These are phyloP conservation scores for Sphagnum fallax DNA, from an alignment of 228 moss, liverwort and hornwort species.

Conservation along the genomic window DNA sequence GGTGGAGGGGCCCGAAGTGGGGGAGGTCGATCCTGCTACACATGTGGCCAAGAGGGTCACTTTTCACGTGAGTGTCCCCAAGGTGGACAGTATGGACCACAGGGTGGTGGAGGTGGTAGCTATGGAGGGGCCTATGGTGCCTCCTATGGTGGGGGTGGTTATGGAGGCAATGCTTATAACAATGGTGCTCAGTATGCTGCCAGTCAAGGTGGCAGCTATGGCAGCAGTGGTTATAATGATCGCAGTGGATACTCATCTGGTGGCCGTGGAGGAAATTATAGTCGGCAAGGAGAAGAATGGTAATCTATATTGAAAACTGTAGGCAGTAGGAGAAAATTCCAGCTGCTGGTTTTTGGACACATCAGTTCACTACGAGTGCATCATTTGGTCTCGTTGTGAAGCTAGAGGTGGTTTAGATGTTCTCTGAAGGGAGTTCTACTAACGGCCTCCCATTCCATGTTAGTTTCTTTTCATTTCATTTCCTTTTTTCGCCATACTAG, in stretches of 20 bases:
- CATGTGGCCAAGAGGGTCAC: conserved; percentile 94
- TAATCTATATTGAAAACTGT: conserved; percentile 8
- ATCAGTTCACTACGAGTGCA: conserved; percentile 44
- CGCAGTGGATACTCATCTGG: conserved; percentile 35
- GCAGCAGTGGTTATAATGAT: conserved; percentile 59
- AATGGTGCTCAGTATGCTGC: conserved; percentile 46
- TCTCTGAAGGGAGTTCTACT: conserved; percentile 18
- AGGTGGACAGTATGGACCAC: conserved; percentile 50
- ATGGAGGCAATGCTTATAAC: conserved; percentile 42
- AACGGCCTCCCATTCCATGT: conserved; percentile 12
- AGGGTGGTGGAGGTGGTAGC: conserved; percentile 36
- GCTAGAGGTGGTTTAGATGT: conserved; percentile 39
- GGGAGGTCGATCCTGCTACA: conserved; percentile 62
- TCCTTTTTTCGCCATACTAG: conserved; percentile 24
- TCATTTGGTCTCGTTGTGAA: conserved; percentile 35
- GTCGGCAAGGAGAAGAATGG: conserved; percentile 14
- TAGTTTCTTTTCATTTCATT: conserved; percentile 22
- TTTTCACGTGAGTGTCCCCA: conserved; percentile 94
- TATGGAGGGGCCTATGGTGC: conserved; percentile 44
- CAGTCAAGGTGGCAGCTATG: conserved; percentile 48
- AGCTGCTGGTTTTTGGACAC: conserved; percentile 52
- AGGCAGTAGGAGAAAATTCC: conserved; percentile 19
- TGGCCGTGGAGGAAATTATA: conserved; percentile 23
- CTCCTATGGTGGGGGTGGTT: conserved; percentile 23
- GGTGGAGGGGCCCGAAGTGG: conserved; percentile 44